Conservation (phyloP, 2,329 filamentous ascomycete species). For the Calonectria ilicicola region DNA sequence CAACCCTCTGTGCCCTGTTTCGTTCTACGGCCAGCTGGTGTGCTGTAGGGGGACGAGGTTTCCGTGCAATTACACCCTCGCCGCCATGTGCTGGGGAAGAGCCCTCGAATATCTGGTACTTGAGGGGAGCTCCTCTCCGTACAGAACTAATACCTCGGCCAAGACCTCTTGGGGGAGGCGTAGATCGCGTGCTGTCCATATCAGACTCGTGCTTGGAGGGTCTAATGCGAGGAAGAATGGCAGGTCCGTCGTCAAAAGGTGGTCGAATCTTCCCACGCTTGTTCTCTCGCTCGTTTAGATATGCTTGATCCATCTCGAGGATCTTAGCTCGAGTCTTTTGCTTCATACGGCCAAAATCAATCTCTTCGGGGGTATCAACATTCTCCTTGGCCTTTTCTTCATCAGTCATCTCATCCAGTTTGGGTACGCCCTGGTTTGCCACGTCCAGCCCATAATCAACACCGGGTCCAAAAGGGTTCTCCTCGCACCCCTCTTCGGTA, state of each 20-base stretch:
- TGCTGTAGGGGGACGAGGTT: slow-evolving; percentile 81
- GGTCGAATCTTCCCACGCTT: slow-evolving; percentile 63
- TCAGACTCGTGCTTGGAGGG: slow-evolving; percentile 70
- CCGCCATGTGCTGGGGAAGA: slow-evolving; percentile 70
- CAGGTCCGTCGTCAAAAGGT: slow-evolving; percentile 63
- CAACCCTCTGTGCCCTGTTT: slow-evolving; percentile 83
- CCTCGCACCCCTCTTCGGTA: slow-evolving; percentile 84
- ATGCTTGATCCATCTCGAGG: slow-evolving; percentile 79
- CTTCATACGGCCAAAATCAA: slow-evolving; percentile 78
- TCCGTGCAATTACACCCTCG: slow-evolving; percentile 68
- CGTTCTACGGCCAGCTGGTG: slow-evolving; percentile 86
- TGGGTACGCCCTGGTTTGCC: slow-evolving; percentile 77
- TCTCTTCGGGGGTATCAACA: slow-evolving; percentile 77
- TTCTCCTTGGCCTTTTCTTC: slow-evolving; percentile 79
- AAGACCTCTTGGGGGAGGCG: slow-evolving; percentile 53
- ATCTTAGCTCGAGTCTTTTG: slow-evolving; percentile 81
- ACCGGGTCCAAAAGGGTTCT: slow-evolving; percentile 88
- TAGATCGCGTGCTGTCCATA: slow-evolving; percentile 58
- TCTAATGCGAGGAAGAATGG: slow-evolving; percentile 72
- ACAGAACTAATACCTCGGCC: slow-evolving; percentile 42
- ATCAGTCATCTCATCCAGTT: slow-evolving; percentile 72
- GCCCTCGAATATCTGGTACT: slow-evolving; percentile 70
- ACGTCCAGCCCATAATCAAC: slow-evolving; percentile 74
- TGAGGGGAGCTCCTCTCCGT: slow-evolving; percentile 62
- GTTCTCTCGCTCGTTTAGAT: slow-evolving; percentile 70